These are phyloP conservation scores for Cerioporus squamosus DNA, from an alignment of 1,284 basidiomycete genomes.

Conservation along the genomic window DNA sequence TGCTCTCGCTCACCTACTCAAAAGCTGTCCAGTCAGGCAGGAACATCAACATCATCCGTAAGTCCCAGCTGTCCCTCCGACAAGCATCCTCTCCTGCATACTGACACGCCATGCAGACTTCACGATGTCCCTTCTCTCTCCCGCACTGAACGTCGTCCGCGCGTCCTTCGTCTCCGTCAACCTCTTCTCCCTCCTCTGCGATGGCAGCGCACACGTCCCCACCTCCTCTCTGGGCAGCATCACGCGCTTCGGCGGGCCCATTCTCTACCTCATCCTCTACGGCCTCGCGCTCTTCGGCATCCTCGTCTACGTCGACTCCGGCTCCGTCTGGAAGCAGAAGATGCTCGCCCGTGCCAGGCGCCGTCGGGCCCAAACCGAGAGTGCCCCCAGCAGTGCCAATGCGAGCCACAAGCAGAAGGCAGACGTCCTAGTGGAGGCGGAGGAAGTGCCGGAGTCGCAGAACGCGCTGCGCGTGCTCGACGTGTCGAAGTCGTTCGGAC, in stretches of 20 bases:
- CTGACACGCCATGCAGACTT: conserved; percentile 48
- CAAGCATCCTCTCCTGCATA: not conserved
- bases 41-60: conserved; percentile 65
- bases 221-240: conserved; percentile 55
- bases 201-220: conserved; percentile 55
- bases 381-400: conserved; percentile 14
- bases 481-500: conserved; percentile 64
- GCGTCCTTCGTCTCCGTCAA: conserved; percentile 77
- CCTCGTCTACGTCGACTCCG: conserved; percentile 67
- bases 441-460: conserved; percentile 47
- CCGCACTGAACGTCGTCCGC: conserved; percentile 72
- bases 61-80: conserved; percentile 14
- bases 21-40: conserved; percentile 55
- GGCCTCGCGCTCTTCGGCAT: conserved; percentile 56
- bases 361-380: no score
- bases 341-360: not conserved
- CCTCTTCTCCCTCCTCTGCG: conserved; percentile 76
- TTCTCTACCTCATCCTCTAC: conserved; percentile 71
- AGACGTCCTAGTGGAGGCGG: conserved; percentile 43
- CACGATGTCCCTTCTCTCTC: conserved; percentile 67
- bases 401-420: conserved; percentile 45
- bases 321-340: conserved; percentile 38
- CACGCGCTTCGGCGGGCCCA: conserved; percentile 72
- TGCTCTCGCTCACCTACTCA: conserved; percentile 75
- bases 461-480: not conserved